These are phyloP conservation scores for Pelargonium cotyledonis DNA, from an alignment of 441 rosid species.

Conservation along the genomic window DNA sequence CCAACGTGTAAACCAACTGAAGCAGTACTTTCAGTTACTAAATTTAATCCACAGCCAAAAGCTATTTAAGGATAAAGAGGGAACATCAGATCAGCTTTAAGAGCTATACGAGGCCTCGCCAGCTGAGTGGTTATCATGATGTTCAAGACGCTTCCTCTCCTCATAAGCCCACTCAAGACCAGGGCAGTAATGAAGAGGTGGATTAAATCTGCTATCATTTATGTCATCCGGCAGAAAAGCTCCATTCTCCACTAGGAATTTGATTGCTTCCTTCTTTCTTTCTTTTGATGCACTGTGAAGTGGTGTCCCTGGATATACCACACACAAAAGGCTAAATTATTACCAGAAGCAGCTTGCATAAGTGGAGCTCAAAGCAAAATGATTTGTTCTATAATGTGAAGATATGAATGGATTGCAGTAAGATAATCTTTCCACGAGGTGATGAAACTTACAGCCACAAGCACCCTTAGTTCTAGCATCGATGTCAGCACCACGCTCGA, in stretches of 20 bases:
- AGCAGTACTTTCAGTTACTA: too few species aligned
- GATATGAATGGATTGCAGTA: background rate
- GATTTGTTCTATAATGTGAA: background rate
- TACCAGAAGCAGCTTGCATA: background rate
- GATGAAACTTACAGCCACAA: conserved; percentile 61
- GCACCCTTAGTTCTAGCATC: conserved; percentile 88
- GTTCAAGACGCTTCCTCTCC: conserved; percentile 55
- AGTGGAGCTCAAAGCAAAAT: background rate
- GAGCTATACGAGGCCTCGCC: conserved; percentile 54
- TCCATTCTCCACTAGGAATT: conserved; percentile 69
- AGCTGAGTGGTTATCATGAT: conserved; percentile 25
- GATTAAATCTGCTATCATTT: conserved; percentile 70
- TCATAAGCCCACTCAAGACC: conserved; percentile 95
- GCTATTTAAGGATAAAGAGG: background rate
- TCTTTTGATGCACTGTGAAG: conserved; percentile 80
- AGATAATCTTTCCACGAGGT: background rate
- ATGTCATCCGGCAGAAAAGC: conserved; percentile 82
- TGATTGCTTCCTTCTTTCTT: conserved; percentile 70
- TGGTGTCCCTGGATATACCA: conserved; percentile 66
- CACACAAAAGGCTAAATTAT: background rate
- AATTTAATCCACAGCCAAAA: too few species aligned
- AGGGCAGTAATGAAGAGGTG: conserved; percentile 79
- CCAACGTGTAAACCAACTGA: too few species aligned
- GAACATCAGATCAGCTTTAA: conserved; percentile 30
- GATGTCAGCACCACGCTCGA: conserved; percentile 80